These are phyloP conservation scores for Sphaceloma murrayae DNA, from an alignment of 2,329 filamentous ascomycete genomes.

Conservation along the genomic window DNA sequence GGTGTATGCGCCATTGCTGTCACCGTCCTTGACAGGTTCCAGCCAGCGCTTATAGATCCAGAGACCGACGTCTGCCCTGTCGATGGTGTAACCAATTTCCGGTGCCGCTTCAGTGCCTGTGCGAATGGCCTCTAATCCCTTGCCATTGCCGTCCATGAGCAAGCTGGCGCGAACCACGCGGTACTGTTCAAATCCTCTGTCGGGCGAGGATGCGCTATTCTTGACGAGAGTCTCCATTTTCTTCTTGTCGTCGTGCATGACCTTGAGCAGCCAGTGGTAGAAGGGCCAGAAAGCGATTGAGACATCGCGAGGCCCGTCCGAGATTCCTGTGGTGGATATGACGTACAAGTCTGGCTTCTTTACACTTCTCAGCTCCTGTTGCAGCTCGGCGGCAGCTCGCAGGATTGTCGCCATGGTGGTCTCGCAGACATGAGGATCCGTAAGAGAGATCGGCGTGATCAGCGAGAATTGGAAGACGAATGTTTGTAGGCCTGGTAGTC, in stretches of 20 bases:
- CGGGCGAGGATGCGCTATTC: slow-evolving; percentile 20
- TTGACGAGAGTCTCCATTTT: slow-evolving; percentile 29
- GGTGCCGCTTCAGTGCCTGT: slow-evolving; percentile 29
- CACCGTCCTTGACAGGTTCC: slow-evolving; percentile 1
- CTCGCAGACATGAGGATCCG: slow-evolving; percentile 31
- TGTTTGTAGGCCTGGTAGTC: slow-evolving; percentile 15
- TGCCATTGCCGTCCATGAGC: slow-evolving; percentile 27
- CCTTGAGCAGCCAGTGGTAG: slow-evolving; percentile 30
- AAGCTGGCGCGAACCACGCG: slow-evolving; percentile 32
- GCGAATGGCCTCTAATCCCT: slow-evolving; percentile 26
- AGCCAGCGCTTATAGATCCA: slow-evolving; percentile 27
- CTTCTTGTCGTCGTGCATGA: slow-evolving; percentile 35
- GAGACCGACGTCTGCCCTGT: slow-evolving; percentile 32
- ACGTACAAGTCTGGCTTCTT: slow-evolving; percentile 27
- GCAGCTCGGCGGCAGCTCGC: slow-evolving; percentile 23
- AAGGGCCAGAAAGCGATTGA: slow-evolving; percentile 27
- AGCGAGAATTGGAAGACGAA: slow-evolving; percentile 13
- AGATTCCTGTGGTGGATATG: slow-evolving; percentile 34
- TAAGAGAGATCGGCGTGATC: slow-evolving; percentile 26
- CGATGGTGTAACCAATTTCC: slow-evolving; percentile 32
- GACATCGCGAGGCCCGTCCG: slow-evolving; percentile 28
- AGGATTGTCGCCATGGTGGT: slow-evolving; percentile 27
- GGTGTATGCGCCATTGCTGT: slow-evolving; percentile 9
- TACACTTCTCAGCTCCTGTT: slow-evolving; percentile 17
- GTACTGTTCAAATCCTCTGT: slow-evolving; percentile 24